Evolutionary conservation across 768 basidiomycete genomes (phyloP).

Genomic region (Lactifluus volemus): DNA sequence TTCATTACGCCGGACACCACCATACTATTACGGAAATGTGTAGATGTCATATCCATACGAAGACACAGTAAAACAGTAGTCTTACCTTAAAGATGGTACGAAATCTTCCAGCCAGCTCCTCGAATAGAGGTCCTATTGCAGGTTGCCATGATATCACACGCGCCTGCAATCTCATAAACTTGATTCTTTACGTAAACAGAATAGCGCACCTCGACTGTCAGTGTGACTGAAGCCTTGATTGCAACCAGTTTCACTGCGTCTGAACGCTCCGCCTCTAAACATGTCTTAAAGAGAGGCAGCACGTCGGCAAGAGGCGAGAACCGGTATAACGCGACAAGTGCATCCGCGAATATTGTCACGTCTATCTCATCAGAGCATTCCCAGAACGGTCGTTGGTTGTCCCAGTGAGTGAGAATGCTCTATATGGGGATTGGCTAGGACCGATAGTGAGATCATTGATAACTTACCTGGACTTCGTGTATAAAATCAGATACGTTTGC

Average conservation of each 20-base stretch:
- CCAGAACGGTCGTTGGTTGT: slow-evolving; percentile 49
- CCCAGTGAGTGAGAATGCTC: slow-evolving; percentile 27
- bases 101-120: slow-evolving; percentile 39
- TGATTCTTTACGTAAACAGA: background rate
- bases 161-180: slow-evolving; percentile 30
- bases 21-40: slow-evolving; percentile 36
- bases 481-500: slow-evolving; percentile 64
- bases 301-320: slow-evolving; percentile 59
- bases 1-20: slow-evolving; percentile 49
- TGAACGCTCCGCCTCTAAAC: slow-evolving; percentile 68
- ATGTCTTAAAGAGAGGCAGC: slow-evolving; percentile 48
- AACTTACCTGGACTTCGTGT: slow-evolving; percentile 66
- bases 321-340: slow-evolving; percentile 62
- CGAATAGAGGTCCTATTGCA: slow-evolving; percentile 40
- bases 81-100: slow-evolving; percentile 50
- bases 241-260: slow-evolving; percentile 75
- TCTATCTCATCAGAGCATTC: slow-evolving; percentile 64
- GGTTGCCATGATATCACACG: slow-evolving; percentile 49
- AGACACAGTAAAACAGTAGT: background rate
- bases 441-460: slow-evolving; percentile 6
- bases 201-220: slow-evolving; percentile 54
- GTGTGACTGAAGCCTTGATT: slow-evolving; percentile 61
- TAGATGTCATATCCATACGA: background rate
- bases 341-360: slow-evolving; percentile 67
- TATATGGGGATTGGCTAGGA: slow-evolving; percentile 21